These are phyloP conservation scores for Fagus sylvatica DNA, from an alignment of 306 rosid species.

Conservation along the genomic window DNA sequence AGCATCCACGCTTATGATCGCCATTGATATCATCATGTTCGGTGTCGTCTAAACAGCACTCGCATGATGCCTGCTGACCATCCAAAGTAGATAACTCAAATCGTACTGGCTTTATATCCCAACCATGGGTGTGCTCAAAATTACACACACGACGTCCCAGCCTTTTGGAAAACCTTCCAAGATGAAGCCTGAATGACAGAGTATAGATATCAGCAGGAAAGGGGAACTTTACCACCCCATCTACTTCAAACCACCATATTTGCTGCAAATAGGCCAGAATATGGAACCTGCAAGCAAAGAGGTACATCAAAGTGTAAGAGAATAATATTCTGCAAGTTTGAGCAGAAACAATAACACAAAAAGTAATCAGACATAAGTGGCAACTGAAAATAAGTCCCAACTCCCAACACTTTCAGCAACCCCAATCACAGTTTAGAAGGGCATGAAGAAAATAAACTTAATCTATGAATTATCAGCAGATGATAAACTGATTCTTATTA, in stretches of 20 bases:
- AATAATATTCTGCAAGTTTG: background rate
- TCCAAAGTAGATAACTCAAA: conserved; percentile 71
- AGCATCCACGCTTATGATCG: conserved; percentile 72
- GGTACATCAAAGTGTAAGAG: conserved; percentile 10
- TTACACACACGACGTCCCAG: conserved; percentile 76
- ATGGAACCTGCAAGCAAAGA: conserved; percentile 68
- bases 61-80: conserved; percentile 66
- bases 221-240: conserved; percentile 72
- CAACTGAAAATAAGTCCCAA: background rate
- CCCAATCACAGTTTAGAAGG: background rate
- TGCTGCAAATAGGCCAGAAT: conserved; percentile 85
- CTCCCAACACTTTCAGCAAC: background rate
- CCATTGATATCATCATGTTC: conserved; percentile 51
- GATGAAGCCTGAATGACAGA: conserved; percentile 81
- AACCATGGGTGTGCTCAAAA: conserved; percentile 91
- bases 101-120: conserved; percentile 80
- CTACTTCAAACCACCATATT: conserved; percentile 98
- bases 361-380: background rate
- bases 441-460: background rate
- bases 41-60: conserved; percentile 66
- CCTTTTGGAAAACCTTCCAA: conserved; percentile 78
- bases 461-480: background rate
- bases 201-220: conserved; percentile 84
- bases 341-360: conserved; percentile 2
- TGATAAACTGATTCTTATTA: background rate